phyloP scores from a whole-genome alignment of 345 rosid species.

The Brassica rapa region DNA sequence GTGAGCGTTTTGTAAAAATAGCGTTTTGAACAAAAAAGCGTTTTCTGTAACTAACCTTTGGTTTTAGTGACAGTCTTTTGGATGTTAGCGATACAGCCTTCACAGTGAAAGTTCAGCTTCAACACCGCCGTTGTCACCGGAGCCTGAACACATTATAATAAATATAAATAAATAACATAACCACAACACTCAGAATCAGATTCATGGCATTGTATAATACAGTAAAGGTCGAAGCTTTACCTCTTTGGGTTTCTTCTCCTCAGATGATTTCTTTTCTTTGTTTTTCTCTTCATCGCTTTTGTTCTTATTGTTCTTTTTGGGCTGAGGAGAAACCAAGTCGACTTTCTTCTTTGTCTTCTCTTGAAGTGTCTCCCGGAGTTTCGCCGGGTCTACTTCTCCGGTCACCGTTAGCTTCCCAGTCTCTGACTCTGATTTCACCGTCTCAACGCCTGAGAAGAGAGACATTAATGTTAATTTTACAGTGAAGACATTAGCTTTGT shows the following conservation, averaged over 20 bases:
- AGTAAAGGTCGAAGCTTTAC: neutral
- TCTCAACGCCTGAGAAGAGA: conserved; percentile 60
- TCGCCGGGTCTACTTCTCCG: conserved; percentile 69
- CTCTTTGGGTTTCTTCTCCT: conserved; percentile 47
- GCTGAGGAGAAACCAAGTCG: conserved; percentile 48
- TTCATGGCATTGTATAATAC: neutral
- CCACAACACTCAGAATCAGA: conserved; percentile 14
- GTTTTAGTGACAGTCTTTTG: conserved; percentile 45
- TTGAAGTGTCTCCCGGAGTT: conserved; percentile 45
- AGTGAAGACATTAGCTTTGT: neutral
- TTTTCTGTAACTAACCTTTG: conserved; percentile 40
- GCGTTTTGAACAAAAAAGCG: conserved; percentile 12
- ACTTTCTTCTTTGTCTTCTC: conserved; percentile 63
- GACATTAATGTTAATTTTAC: neutral
- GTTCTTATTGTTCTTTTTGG: conserved; percentile 46
- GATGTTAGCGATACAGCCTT: conserved; percentile 62
- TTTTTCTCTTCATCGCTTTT: conserved; percentile 42
- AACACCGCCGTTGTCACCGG: conserved; percentile 64
- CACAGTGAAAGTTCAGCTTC: conserved; percentile 66
- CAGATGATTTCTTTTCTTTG: conserved; percentile 43
- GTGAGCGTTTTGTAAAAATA: neutral
- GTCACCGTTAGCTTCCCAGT: conserved; percentile 66
- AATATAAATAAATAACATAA: neutral
- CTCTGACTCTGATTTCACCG: conserved; percentile 57
- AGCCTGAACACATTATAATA: conserved; percentile 33